A percentile compares a stretch with the other conserved stretches of the same genome.
These are phyloP conservation scores for Tolypocladium amazonense DNA, from an alignment of 2,329 filamentous ascomycete species.

Conservation along the genomic window DNA sequence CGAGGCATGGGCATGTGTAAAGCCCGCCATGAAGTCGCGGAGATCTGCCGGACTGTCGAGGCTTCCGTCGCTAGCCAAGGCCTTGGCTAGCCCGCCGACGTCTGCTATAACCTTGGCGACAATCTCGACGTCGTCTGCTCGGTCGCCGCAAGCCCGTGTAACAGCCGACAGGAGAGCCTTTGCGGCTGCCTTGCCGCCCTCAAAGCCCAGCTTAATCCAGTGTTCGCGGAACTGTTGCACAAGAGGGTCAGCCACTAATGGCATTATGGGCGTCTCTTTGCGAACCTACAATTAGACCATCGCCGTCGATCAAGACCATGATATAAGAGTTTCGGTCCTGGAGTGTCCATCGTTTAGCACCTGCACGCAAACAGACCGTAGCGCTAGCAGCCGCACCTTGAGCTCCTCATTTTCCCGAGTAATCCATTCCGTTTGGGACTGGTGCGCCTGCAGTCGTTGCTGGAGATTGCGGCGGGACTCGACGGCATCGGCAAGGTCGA, in stretches of 20 bases:
- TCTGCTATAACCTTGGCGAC: conserved; percentile 47
- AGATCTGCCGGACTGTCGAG: conserved; percentile 34
- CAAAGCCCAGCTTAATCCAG: conserved; percentile 41
- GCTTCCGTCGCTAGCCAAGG: conserved; percentile 37
- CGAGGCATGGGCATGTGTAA: conserved; percentile 45
- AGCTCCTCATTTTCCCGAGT: conserved; percentile 29
- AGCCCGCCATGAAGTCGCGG: conserved; percentile 47
- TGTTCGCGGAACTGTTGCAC: conserved; percentile 42
- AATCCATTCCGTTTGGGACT: conserved; percentile 22
- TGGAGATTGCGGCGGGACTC: conserved; percentile 39
- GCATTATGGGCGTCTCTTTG: not conserved
- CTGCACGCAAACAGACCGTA: not conserved
- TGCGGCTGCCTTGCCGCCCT: conserved; percentile 44
- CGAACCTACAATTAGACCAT: conserved; percentile 44
- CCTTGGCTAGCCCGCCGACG: conserved; percentile 35
- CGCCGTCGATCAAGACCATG: conserved; percentile 50
- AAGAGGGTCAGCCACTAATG: conserved; percentile 1
- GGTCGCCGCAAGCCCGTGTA: conserved; percentile 31
- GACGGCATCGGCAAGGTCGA: conserved; percentile 41
- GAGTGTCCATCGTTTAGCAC: not conserved
- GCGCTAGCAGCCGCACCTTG: conserved; percentile 25
- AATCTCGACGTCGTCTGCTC: conserved; percentile 38
- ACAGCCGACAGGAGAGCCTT: conserved; percentile 37
- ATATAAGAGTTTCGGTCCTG: conserved; percentile 49
- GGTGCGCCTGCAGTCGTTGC: conserved; percentile 29